Percentiles rank a stretch among this genome's conserved stretches.
Evolutionary conservation across 768 basidiomycete genomes (phyloP).

Genomic region (Cyclocybe cylindracea): DNA sequence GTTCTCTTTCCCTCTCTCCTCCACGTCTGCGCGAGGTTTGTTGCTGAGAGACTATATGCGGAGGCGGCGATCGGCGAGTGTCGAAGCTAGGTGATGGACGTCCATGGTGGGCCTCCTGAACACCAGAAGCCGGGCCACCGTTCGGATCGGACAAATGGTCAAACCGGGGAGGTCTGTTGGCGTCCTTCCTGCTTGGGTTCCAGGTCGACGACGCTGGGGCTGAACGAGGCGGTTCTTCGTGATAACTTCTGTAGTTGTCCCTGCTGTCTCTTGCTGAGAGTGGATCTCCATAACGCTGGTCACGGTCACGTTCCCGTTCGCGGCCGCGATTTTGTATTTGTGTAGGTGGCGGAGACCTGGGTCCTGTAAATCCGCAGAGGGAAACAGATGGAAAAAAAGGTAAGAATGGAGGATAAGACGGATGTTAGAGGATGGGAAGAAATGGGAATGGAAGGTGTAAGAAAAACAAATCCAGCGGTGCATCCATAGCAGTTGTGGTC

Average conservation of each 20-base stretch:
- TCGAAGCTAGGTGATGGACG: conserved; percentile 1
- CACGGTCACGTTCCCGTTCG: conserved; percentile 24
- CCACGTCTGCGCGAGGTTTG: background rate
- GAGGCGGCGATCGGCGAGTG: conserved; percentile 1
- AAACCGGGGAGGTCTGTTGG: conserved; percentile 20
- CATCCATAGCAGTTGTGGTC: conserved; percentile 39
- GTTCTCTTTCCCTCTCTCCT: background rate
- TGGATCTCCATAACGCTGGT: conserved; percentile 20
- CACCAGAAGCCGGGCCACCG: conserved; percentile 1
- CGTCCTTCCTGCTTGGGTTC: too few species aligned
- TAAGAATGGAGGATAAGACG: conserved; percentile 34
- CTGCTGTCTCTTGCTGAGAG: conserved; percentile 8
- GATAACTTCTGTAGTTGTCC: background rate
- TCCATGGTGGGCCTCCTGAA: conserved; percentile 4
- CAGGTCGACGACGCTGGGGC: too few species aligned
- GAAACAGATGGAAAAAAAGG: conserved; percentile 34
- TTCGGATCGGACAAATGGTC: conserved; percentile 18
- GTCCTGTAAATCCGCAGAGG: conserved; percentile 46
- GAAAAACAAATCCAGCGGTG: conserved; percentile 41
- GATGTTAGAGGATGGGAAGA: conserved; percentile 30
- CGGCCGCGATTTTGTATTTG: conserved; percentile 14
- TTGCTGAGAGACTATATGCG: background rate
- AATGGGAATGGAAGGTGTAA: conserved; percentile 33
- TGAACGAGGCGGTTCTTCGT: too few species aligned
- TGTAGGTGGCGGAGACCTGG: conserved; percentile 39